A percentile compares a stretch with the other conserved stretches of the same genome.
Conservation (phyloP, 2,329 filamentous ascomycete genomes). For the Neofusicoccum laricinum region DNA sequence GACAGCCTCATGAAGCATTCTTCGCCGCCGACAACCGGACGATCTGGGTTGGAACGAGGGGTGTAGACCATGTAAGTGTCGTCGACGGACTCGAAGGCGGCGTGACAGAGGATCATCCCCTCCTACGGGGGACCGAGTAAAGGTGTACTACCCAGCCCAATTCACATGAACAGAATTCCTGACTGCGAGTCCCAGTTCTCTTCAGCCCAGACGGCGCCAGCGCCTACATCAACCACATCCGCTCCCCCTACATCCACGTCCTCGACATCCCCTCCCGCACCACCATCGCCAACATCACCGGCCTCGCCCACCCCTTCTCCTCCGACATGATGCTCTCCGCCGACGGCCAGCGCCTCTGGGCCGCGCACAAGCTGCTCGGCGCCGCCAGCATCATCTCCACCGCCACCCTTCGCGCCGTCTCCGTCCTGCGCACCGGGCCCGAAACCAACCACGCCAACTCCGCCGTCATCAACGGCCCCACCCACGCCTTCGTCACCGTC, state of each 20-base stretch:
- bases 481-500: constrained; percentile 15
- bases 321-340: constrained; percentile 18
- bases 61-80: constrained; percentile 10
- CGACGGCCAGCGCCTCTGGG: constrained; percentile 9
- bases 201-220: constrained; percentile 16
- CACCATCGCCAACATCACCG: constrained; percentile 16
- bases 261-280: not conserved
- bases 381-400: not conserved
- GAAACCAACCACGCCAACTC: constrained; percentile 18
- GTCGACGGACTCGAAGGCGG: constrained; percentile 9
- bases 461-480: not conserved
- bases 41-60: constrained; percentile 14
- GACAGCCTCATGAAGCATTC: constrained; percentile 16
- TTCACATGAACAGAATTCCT: not conserved
- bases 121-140: constrained; percentile 17
- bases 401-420: not conserved
- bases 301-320: constrained; percentile 15
- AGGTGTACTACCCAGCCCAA: not conserved
- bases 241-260: constrained; percentile 12
- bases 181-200: not conserved
- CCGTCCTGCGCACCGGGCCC: constrained; percentile 1
- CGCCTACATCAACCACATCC: constrained; percentile 19
- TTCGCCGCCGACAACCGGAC: constrained; percentile 16
- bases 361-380: constrained; percentile 12
- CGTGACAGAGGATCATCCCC: not conserved